These are phyloP conservation scores for Eutrema heterophyllum DNA, from an alignment of 345 rosid species.

Conservation along the genomic window DNA sequence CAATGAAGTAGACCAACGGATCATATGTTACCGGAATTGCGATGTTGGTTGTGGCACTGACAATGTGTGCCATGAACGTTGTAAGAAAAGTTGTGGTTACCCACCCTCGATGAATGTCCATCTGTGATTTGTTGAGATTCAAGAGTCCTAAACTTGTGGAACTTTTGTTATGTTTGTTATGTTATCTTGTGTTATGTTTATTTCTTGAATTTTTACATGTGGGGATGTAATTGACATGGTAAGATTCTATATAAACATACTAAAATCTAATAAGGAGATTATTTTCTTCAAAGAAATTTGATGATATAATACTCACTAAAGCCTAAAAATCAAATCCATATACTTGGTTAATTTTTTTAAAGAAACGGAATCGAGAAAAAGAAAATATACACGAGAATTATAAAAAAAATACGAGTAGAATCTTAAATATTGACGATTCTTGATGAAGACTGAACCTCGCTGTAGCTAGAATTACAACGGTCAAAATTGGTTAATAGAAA, in stretches of 20 bases:
- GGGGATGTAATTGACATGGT: neutral
- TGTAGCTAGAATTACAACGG: too few relatives aligned
- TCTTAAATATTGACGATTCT: too few relatives aligned
- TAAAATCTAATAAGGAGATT: neutral
- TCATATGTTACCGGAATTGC: constrained; percentile 1
- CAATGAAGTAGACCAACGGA: neutral
- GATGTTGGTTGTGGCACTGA: constrained; percentile 1
- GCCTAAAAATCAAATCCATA: too few relatives aligned
- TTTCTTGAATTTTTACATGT: neutral
- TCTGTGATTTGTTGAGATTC: neutral
- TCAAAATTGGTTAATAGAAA: too few relatives aligned
- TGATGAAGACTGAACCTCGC: too few relatives aligned
- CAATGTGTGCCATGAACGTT: neutral
- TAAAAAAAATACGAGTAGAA: too few relatives aligned
- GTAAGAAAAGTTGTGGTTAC: constrained; percentile 1
- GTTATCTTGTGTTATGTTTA: neutral
- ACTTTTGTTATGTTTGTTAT: neutral
- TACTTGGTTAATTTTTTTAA: too few relatives aligned
- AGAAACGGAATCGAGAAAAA: too few relatives aligned
- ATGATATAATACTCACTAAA: too few relatives aligned
- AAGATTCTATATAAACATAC: neutral
- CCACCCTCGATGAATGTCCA: neutral
- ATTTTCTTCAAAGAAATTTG: too few relatives aligned
- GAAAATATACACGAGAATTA: too few relatives aligned
- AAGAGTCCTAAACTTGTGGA: neutral